Percentiles rank a stretch among this genome's conserved stretches.
Evolutionary conservation across 2,329 filamentous ascomycete species (phyloP).

Genomic region (Alternaria brassicicola): DNA sequence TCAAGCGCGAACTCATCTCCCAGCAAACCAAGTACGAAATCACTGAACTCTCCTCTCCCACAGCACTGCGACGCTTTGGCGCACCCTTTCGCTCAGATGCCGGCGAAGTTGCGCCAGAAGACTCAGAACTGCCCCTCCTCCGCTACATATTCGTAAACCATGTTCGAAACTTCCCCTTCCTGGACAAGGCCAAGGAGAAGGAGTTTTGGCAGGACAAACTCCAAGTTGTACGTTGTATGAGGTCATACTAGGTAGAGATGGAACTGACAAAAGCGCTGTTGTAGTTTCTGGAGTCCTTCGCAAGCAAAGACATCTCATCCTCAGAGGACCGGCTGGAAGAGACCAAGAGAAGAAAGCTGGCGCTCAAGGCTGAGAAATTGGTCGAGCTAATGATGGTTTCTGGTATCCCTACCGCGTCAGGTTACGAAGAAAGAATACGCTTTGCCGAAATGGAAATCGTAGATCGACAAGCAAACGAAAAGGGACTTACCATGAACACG

Average conservation of each 20-base stretch:
- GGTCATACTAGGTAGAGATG: conserved; percentile 3
- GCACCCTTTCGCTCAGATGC: conserved; percentile 92
- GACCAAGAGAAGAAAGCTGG: conserved; percentile 91
- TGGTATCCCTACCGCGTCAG: conserved; percentile 90
- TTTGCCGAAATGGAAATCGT: conserved; percentile 98
- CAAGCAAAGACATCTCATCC: conserved; percentile 94
- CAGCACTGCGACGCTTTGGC: conserved; percentile 91
- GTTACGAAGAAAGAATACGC: conserved; percentile 95
- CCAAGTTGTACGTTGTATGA: conserved; percentile 72
- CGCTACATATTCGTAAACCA: conserved; percentile 98
- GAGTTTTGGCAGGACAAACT: conserved; percentile 99
- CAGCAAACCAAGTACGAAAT: conserved; percentile 92
- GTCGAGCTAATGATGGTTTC: conserved; percentile 99
- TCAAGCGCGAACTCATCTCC: conserved; percentile 93
- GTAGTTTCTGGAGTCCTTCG: conserved; percentile 95
- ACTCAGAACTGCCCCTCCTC: conserved; percentile 91
- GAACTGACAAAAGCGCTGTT: conserved; percentile 25
- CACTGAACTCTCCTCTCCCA: conserved; percentile 89
- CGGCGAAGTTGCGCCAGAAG: conserved; percentile 89
- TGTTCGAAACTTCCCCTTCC: conserved; percentile 95
- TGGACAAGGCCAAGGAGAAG: conserved; percentile 96
- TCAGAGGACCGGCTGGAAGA: conserved; percentile 96
- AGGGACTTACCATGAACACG: conserved; percentile 82
- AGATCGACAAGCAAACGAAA: conserved; percentile 89
- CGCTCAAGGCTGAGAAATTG: conserved; percentile 90